Evolutionary conservation across 768 basidiomycete species (phyloP).

Genomic region (Suillus brevipes): DNA sequence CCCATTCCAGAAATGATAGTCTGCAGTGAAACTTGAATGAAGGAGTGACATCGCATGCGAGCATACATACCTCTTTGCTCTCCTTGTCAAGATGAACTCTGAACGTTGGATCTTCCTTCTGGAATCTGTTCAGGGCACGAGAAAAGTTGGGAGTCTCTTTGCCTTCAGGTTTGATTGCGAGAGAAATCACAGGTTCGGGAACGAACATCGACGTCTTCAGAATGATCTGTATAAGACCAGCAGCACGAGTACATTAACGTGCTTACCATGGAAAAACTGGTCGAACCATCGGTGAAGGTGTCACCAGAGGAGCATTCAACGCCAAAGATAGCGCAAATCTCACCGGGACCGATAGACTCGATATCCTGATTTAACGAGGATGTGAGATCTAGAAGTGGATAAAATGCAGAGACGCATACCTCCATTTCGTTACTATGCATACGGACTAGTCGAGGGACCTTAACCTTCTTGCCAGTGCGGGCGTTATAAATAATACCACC

Average conservation of each 20-base stretch:
- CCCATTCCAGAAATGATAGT: slow-evolving; percentile 99
- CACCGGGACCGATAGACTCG: slow-evolving; percentile 90
- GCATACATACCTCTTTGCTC: slow-evolving; percentile 84
- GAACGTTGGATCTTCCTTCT: slow-evolving; percentile 99
- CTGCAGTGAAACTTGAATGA: slow-evolving; percentile 38
- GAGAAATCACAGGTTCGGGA: slow-evolving; percentile 96
- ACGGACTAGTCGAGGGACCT: slow-evolving; percentile 91
- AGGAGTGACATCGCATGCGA: background rate
- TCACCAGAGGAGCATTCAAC: slow-evolving; percentile 98
- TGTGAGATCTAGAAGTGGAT: background rate
- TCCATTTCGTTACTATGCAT: slow-evolving; percentile 99
- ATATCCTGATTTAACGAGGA: slow-evolving; percentile 64
- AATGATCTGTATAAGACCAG: background rate
- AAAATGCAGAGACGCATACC: slow-evolving; percentile 42
- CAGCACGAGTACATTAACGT: background rate
- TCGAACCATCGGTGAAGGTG: slow-evolving; percentile 93
- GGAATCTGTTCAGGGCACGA: slow-evolving; percentile 94
- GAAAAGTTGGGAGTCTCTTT: slow-evolving; percentile 96
- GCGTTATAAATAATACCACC: slow-evolving; percentile 86
- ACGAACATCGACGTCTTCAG: slow-evolving; percentile 95
- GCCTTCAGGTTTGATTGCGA: slow-evolving; percentile 89
- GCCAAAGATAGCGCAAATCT: slow-evolving; percentile 99
- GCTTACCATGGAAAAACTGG: slow-evolving; percentile 88
- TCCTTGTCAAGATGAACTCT: slow-evolving; percentile 93
- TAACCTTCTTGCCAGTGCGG: slow-evolving; percentile 94